Evolutionary conservation across 202 grass and related monocot species (phyloP), one percentile per base, ranked within the genome.

Genomic region (Schoenoplectus triqueter): DNA sequence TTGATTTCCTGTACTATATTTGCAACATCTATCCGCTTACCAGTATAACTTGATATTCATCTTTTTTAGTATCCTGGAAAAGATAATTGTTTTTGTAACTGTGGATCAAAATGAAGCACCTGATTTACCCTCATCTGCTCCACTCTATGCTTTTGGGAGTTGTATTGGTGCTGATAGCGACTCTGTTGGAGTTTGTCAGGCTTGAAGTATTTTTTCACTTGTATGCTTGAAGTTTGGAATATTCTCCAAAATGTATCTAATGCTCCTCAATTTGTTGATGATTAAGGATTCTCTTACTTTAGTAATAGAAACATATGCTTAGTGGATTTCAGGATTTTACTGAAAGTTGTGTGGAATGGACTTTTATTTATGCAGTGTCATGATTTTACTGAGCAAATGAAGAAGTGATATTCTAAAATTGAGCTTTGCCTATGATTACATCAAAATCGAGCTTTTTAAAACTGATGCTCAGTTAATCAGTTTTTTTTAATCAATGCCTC

Each of bases 201-300:
- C 87, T 92, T 89, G 82, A 31, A 80, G 74, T 44, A 18, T 75
- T 50, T 75, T 49, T 40, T 64, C 56, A 49, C 4, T 31, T 21
- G 48, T 89, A 40, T 74, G 14, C 82, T 83, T 87, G 90, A 62
- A 89, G 85, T 92, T 92, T 85, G 82, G 87, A 89, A 92, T 89
- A 87, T 66, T 78, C 87, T 89, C 81, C 90, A 82, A 83, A 84
- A 87, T 80, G 77, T 20, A 20, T 14, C 57, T 51, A 0, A 14
- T 10, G 31, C 46, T 3, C 40, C 20, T 39, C 31, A 31, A 31
- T 10, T 47, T 17, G 1, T 0, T 13, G 1, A 20, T 61, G 14
- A 10, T 67, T 14, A 6, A 68, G 41, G 15, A 3, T 13, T 44
- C 11, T 42, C 13, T 7, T 48, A 31, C 63, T 31, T 17, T 8